These are phyloP conservation scores for Elsinoe batatas DNA, from an alignment of 2,329 filamentous ascomycete genomes.

Conservation along the genomic window DNA sequence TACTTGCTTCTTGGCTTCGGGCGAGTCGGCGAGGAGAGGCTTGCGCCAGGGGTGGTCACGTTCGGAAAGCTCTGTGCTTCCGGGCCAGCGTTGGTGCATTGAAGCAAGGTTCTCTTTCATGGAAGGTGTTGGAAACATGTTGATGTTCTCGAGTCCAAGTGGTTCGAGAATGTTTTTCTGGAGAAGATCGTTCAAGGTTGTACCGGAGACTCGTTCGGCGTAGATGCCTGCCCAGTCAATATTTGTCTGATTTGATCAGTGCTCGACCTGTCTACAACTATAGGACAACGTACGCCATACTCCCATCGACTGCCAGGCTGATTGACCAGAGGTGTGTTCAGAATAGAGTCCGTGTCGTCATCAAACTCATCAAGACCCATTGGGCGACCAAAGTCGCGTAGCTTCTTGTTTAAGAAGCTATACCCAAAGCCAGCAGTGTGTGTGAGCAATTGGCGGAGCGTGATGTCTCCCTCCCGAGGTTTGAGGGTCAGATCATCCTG, in stretches of 20 bases:
- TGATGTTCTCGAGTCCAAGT: conserved; percentile 40
- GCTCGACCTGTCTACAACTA: background rate
- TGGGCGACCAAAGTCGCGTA: conserved; percentile 36
- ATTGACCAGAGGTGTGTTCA: conserved; percentile 46
- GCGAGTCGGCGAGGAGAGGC: conserved; percentile 36
- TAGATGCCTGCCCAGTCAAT: conserved; percentile 43
- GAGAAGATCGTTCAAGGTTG: conserved; percentile 37
- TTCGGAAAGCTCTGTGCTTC: conserved; percentile 28
- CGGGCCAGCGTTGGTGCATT: conserved; percentile 45
- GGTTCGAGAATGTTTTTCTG: conserved; percentile 38
- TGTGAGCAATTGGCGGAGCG: conserved; percentile 40
- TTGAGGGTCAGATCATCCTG: conserved; percentile 31
- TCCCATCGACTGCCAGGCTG: conserved; percentile 55
- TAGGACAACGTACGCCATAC: conserved; percentile 35
- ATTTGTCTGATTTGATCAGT: conserved; percentile 32
- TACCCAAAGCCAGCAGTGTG: conserved; percentile 50
- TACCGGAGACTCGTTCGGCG: conserved; percentile 36
- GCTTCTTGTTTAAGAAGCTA: conserved; percentile 39
- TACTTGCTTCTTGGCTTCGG: conserved; percentile 35
- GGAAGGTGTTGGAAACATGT: conserved; percentile 46
- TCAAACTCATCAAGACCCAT: conserved; percentile 50
- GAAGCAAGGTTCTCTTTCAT: conserved; percentile 48
- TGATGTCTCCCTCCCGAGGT: conserved; percentile 38
- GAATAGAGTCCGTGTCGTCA: conserved; percentile 42
- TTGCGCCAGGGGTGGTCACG: conserved; percentile 44